Evolutionary conservation across 2,329 filamentous ascomycete genomes (phyloP).

Genomic region (Diplodia seriata): DNA sequence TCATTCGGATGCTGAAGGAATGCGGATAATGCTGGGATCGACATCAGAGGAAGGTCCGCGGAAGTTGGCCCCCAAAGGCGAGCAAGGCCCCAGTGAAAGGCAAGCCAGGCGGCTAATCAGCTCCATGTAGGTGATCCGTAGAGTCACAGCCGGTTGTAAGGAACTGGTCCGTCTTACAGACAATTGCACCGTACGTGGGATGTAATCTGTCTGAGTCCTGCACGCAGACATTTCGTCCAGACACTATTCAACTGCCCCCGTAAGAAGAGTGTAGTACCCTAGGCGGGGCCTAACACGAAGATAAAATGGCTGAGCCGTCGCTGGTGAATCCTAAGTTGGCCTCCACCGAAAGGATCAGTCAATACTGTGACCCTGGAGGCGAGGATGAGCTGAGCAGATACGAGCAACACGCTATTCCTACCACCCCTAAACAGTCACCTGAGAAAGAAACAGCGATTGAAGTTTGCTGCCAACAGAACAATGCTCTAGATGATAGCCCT

Average conservation of each 20-base stretch:
- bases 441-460: not conserved
- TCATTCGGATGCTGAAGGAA: not conserved
- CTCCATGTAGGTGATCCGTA: not conserved
- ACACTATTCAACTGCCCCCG: no score
- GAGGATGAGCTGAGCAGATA: not conserved
- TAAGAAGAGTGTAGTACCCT: no score
- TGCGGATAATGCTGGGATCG: slow-evolving; percentile 1
- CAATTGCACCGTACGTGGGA: no score
- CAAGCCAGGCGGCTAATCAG: not conserved
- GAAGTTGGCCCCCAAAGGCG: not conserved
- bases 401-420: not conserved
- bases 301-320: not conserved
- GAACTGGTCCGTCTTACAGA: not conserved
- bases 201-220: no score
- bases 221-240: no score
- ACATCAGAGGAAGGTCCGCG: not conserved
- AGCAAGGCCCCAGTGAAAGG: not conserved
- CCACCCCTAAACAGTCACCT: not conserved
- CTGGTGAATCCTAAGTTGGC: not conserved
- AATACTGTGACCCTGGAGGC: not conserved
- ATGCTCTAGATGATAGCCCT: slow-evolving; percentile 11
- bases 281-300: not conserved
- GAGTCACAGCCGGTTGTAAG: no score
- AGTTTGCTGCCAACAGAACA: not conserved
- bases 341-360: slow-evolving; percentile 2